phyloP scores from a whole-genome alignment of 768 basidiomycete species.

The Kwoniella bestiolae region DNA sequence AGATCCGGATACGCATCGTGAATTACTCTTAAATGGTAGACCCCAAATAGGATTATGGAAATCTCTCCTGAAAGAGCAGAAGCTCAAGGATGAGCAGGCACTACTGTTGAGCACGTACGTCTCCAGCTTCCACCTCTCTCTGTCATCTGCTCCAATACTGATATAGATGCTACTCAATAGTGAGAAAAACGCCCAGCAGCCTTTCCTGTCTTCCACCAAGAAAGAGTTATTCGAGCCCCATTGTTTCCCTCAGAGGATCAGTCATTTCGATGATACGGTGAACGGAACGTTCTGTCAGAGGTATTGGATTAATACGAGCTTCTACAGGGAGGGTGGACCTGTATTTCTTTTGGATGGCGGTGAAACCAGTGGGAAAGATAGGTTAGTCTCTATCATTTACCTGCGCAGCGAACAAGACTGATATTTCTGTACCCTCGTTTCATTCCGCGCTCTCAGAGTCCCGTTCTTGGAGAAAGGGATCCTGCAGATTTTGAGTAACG shows the following conservation, averaged over 20 bases:
- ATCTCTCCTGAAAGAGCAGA: conserved; percentile 30
- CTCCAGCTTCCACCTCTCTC: too few relatives aligned
- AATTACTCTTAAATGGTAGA: conserved; percentile 41
- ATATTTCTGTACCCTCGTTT: too few relatives aligned
- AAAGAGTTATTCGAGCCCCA: conserved; percentile 40
- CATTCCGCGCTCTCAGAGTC: conserved; percentile 34
- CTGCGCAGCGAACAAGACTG: too few relatives aligned
- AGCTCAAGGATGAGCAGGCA: not conserved
- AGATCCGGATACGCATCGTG: conserved; percentile 30
- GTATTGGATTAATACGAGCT: conserved; percentile 86
- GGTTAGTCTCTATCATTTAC: too few relatives aligned
- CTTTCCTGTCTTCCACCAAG: conserved; percentile 9
- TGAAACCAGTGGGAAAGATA: conserved; percentile 82
- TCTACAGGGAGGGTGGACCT: conserved; percentile 77
- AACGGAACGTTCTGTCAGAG: conserved; percentile 77
- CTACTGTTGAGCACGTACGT: not conserved
- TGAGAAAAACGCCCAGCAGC: not conserved
- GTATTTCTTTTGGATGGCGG: conserved; percentile 92
- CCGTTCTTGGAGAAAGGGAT: conserved; percentile 78
- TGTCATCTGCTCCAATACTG: not conserved
- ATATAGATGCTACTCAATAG: conserved; percentile 1
- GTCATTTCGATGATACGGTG: conserved; percentile 69
- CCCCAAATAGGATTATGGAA: conserved; percentile 48
- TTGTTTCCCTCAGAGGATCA: conserved; percentile 82
- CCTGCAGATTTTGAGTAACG: conserved; percentile 78